A percentile compares a stretch with the other conserved stretches of the same genome.
Evolutionary conservation across 805 yeast genomes (phyloP).

Genomic region (Candida sphagnicola): DNA sequence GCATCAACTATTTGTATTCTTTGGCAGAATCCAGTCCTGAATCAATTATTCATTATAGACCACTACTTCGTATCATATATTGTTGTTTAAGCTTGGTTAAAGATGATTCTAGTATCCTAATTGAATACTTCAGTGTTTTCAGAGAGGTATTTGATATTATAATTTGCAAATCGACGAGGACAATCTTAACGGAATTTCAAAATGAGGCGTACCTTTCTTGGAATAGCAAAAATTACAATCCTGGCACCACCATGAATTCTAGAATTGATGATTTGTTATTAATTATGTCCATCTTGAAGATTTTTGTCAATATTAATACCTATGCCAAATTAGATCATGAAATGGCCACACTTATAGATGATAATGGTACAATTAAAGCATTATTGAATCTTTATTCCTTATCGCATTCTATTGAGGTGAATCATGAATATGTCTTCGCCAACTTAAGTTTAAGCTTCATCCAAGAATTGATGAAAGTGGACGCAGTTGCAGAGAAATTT

Average conservation of each 20-base stretch:
- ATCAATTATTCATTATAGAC: slow-evolving; percentile 43
- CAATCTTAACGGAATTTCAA: slow-evolving; percentile 55
- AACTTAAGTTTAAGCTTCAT: slow-evolving; percentile 67
- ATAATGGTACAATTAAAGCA: slow-evolving; percentile 58
- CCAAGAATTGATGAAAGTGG: slow-evolving; percentile 61
- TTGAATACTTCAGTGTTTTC: slow-evolving; percentile 49
- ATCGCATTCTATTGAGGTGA: slow-evolving; percentile 56
- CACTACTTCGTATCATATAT: slow-evolving; percentile 56
- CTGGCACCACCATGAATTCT: slow-evolving; percentile 35
- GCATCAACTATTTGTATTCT: slow-evolving; percentile 44
- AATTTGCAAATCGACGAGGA: slow-evolving; percentile 62
- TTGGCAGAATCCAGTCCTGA: slow-evolving; percentile 28
- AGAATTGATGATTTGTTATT: slow-evolving; percentile 63
- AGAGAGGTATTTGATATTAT: slow-evolving; percentile 58
- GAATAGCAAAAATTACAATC: slow-evolving; percentile 27
- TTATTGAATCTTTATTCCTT: slow-evolving; percentile 64
- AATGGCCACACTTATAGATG: slow-evolving; percentile 50
- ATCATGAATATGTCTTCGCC: slow-evolving; percentile 66
- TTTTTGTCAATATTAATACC: slow-evolving; percentile 47
- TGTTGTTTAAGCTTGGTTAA: slow-evolving; percentile 44
- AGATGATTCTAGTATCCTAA: slow-evolving; percentile 34
- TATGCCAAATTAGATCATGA: slow-evolving; percentile 45
- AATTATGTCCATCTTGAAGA: slow-evolving; percentile 60
- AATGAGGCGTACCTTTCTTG: slow-evolving; percentile 46
- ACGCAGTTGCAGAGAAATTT: slow-evolving; percentile 62